A percentile compares a stretch with the other conserved stretches of the same genome.
These are phyloP conservation scores for Lichtheimia ramosa DNA, from an alignment of 371 early-diverging fungal species.

Conservation along the genomic window DNA sequence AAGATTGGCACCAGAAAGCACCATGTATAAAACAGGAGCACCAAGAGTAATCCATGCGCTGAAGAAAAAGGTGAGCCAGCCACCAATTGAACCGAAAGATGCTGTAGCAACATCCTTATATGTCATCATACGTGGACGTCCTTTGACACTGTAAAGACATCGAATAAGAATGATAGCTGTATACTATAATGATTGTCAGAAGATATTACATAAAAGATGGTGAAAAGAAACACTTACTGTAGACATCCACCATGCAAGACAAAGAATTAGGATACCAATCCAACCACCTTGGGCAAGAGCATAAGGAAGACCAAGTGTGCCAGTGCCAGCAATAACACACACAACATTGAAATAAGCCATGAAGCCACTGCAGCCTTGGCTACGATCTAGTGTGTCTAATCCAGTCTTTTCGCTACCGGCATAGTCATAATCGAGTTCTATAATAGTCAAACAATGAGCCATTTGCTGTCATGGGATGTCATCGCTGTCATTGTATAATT, in stretches of 20 bases:
- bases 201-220: not conserved
- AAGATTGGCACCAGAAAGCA: constrained; percentile 53
- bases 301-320: constrained; percentile 74
- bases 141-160: constrained; percentile 36
- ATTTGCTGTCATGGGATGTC: too few species aligned
- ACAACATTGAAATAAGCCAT: constrained; percentile 65
- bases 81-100: constrained; percentile 35
- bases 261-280: constrained; percentile 67
- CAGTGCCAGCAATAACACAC: constrained; percentile 86
- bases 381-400: not conserved
- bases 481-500: too few species aligned
- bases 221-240: constrained; percentile 5
- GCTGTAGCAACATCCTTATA: constrained; percentile 39
- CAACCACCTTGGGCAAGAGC: constrained; percentile 83
- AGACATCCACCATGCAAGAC: constrained; percentile 75
- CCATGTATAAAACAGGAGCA: constrained; percentile 57
- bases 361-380: not conserved
- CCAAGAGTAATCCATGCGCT: constrained; percentile 58
- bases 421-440: too few species aligned
- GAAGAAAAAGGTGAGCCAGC: constrained; percentile 52
- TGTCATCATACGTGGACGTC: constrained; percentile 28
- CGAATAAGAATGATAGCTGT: constrained; percentile 29
- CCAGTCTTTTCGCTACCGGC: too few species aligned
- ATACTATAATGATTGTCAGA: constrained; percentile 50
- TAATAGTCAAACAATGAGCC: too few species aligned